phyloP scores from a whole-genome alignment of 306 rosid genomes.

The Ceratonia siliqua region DNA sequence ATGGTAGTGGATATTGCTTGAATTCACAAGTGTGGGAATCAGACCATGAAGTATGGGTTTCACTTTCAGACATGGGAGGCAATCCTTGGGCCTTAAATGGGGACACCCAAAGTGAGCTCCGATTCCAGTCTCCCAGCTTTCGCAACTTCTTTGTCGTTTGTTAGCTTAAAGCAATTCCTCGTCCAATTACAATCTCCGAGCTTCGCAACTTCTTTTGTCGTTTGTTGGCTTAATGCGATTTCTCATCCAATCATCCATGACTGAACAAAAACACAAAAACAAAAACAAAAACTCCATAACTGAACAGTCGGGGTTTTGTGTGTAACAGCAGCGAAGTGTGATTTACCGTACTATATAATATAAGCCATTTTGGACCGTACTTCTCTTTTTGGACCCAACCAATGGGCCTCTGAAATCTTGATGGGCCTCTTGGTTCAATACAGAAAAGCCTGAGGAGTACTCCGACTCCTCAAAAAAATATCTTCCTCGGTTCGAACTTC shows the following conservation, averaged over 20 bases:
- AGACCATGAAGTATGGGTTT: conserved; percentile 34
- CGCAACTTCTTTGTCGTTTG: too few species aligned
- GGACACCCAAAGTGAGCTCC: not conserved
- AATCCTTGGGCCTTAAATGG: conserved; percentile 45
- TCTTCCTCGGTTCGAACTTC: not conserved
- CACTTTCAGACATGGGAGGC: conserved; percentile 24
- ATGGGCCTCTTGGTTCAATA: not conserved
- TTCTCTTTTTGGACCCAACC: too few species aligned
- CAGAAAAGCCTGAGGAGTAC: not conserved
- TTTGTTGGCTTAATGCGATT: not conserved
- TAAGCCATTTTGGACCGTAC: too few species aligned
- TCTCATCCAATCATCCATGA: conserved; percentile 29
- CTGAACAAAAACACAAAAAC: too few species aligned
- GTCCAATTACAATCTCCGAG: not conserved
- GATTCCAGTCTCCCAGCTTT: too few species aligned
- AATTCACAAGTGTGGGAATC: not conserved
- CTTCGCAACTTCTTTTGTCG: conserved; percentile 33
- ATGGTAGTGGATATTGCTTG: conserved; percentile 56
- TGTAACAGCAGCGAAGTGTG: too few species aligned
- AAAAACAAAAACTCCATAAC: too few species aligned
- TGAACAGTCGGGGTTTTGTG: too few species aligned
- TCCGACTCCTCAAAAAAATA: not conserved
- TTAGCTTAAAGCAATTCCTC: too few species aligned
- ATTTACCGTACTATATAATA: too few species aligned
- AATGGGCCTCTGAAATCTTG: too few species aligned